Base-by-base conservation (phyloP, 1,284 basidiomycete genomes). In the Pseudozyma sp. region DNA sequence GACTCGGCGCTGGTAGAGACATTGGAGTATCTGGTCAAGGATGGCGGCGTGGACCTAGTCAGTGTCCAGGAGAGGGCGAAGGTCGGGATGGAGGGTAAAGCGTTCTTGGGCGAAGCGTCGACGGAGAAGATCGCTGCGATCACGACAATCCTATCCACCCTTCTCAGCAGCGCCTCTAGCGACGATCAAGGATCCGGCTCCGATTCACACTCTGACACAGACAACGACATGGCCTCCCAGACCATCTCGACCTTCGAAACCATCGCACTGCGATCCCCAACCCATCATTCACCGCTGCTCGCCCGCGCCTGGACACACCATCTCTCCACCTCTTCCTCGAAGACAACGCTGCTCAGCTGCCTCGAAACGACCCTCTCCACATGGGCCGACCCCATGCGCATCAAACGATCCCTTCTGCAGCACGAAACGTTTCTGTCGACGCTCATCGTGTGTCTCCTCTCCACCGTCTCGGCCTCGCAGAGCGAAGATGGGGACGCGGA, bases 371-470 rank as follows among this genome's bases (percentile, higher is more conserved):
- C 53, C 1, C 54, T 68, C 9, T 51, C 64, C 0, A 19, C 2
- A 0, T 76, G 74, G 74, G 40, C 65, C 1, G 58, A 60, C 10
- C 2, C 14, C 4, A 24, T 29, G 1, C 54, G 68, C 0, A 50
- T 72, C 48, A 44, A 39, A 13, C 59, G 52, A 31, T 40, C 53
- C 11, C 30, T 57, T 0, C 2, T 56, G 10, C 43, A 55, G n/a
- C 43, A 62, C 17, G 53, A 69, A 34, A 2, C 61, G 92, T 92
- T 91, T 82, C 80, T 92, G 24, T 92, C 93, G 0, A 86, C 90
- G 5, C 85, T 93, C 1, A 86, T 95, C 13, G 86, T 95, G 2
- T 85, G 92, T 19, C 89, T 2, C 70, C 86, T 8, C 85, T 87
- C 17, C 88, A 89, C 35, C 39, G 3, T 63, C 7, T 10, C 46